These are phyloP conservation scores for Penicillium crystallinum DNA, from an alignment of 495 filamentous ascomycete genomes.

Conservation along the genomic window DNA sequence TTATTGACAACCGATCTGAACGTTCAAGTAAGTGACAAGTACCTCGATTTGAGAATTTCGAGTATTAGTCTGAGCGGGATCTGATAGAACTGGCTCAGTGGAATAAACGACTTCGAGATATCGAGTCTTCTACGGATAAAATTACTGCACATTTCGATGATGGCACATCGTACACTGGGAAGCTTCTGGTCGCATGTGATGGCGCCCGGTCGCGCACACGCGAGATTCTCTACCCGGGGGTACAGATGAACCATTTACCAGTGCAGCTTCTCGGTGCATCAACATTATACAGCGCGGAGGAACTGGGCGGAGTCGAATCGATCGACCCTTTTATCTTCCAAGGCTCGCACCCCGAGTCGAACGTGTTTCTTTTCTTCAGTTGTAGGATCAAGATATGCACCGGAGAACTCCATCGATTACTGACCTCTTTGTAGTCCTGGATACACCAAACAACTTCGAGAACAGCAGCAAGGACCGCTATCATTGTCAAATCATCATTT, in stretches of 20 bases:
- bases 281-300: slow-evolving; percentile 33
- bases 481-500: slow-evolving; percentile 47
- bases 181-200: slow-evolving; percentile 52
- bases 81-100: slow-evolving; percentile 23
- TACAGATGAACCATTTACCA: slow-evolving; percentile 39
- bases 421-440: slow-evolving; percentile 27
- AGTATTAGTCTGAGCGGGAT: no score
- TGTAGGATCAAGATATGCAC: slow-evolving; percentile 18
- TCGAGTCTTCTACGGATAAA: slow-evolving; percentile 28
- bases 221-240: slow-evolving; percentile 30
- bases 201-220: slow-evolving; percentile 47
- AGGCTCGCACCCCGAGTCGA: slow-evolving; percentile 50
- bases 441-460: slow-evolving; percentile 43
- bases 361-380: slow-evolving; percentile 53
- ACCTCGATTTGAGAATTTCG: background rate
- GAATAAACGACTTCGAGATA: slow-evolving; percentile 36
- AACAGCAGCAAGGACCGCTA: slow-evolving; percentile 33
- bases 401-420: background rate
- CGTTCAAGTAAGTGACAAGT: slow-evolving; percentile 28
- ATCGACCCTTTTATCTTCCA: slow-evolving; percentile 61
- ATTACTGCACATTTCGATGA: slow-evolving; percentile 50
- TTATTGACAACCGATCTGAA: slow-evolving; percentile 45
- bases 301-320: slow-evolving; percentile 37
- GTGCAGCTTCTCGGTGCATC: slow-evolving; percentile 46
- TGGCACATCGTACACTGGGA: slow-evolving; percentile 40